Conservation (phyloP, 176 grass and related monocot genomes). For the Eleusine indica region DNA sequence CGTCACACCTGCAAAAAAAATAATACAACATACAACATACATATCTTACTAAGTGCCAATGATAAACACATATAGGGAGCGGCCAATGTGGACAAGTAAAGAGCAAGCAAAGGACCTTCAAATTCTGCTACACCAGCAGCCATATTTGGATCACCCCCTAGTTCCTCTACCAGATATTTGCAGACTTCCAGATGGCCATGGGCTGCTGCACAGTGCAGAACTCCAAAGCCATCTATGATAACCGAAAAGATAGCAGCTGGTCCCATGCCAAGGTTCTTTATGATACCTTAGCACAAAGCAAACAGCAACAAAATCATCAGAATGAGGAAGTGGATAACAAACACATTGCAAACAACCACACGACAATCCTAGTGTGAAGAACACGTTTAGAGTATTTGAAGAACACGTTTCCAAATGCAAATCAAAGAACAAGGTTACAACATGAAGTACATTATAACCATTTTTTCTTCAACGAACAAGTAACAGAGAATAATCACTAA, state of each 20-base stretch:
- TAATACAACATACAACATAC: too few species aligned
- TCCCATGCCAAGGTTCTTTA: slow-evolving; percentile 1
- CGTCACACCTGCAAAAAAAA: slow-evolving; percentile 8
- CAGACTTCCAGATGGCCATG: slow-evolving; percentile 34
- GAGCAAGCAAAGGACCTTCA: slow-evolving; percentile 13
- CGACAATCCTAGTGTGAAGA: not conserved
- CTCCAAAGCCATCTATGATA: not conserved
- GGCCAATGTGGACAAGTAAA: not conserved
- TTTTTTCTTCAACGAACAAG: too few species aligned
- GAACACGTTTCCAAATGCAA: too few species aligned
- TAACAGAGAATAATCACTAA: too few species aligned
- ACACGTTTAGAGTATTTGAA: too few species aligned
- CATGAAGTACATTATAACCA: too few species aligned
- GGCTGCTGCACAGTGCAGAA: slow-evolving; percentile 6
- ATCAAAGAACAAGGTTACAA: too few species aligned
- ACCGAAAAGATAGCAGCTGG: not conserved
- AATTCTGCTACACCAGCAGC: not conserved
- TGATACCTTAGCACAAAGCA: not conserved
- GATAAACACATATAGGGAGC: not conserved
- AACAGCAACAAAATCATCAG: not conserved
- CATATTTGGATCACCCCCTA: slow-evolving; percentile 38
- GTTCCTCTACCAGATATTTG: slow-evolving; percentile 47
- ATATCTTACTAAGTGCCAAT: too few species aligned
- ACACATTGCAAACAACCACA: not conserved
- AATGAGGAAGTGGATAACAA: not conserved